Conservation (phyloP, 2,329 filamentous ascomycete genomes). For the Bipolaris gigantea region DNA sequence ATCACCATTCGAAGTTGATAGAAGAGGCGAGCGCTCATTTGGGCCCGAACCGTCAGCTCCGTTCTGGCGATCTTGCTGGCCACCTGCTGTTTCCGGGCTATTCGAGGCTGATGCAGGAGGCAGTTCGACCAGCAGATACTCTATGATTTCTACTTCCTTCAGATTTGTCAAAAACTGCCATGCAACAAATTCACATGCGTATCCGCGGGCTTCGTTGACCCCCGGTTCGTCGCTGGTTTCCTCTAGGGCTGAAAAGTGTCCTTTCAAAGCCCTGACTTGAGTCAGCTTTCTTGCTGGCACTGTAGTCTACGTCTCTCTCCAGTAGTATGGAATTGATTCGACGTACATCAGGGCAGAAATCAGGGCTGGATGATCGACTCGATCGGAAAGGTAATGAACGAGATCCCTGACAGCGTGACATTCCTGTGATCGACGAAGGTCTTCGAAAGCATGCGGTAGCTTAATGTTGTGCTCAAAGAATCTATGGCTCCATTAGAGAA, state of each 20-base stretch:
- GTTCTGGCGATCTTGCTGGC: constrained; percentile 12
- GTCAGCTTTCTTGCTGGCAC: constrained; percentile 14
- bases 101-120: constrained; percentile 45
- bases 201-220: constrained; percentile 68
- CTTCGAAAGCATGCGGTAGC: constrained; percentile 71
- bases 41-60: constrained; percentile 9
- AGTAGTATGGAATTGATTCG: not conserved
- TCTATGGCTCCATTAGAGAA: constrained; percentile 30
- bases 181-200: constrained; percentile 78
- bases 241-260: constrained; percentile 69
- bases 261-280: constrained; percentile 65
- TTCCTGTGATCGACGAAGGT: constrained; percentile 67
- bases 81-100: constrained; percentile 15
- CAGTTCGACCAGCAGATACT: constrained; percentile 74
- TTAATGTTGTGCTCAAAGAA: constrained; percentile 60
- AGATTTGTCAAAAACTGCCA: constrained; percentile 75
- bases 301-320: no score
- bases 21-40: constrained; percentile 33
- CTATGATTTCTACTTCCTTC: constrained; percentile 72
- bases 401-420: constrained; percentile 61
- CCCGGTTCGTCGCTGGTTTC: constrained; percentile 61
- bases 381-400: constrained; percentile 64
- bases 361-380: constrained; percentile 68
- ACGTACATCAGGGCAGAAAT: constrained; percentile 74
- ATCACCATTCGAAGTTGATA: constrained; percentile 20